phyloP scores from a whole-genome alignment of 192 early-diverging fungal species.

The Backusella psychrophila region DNA sequence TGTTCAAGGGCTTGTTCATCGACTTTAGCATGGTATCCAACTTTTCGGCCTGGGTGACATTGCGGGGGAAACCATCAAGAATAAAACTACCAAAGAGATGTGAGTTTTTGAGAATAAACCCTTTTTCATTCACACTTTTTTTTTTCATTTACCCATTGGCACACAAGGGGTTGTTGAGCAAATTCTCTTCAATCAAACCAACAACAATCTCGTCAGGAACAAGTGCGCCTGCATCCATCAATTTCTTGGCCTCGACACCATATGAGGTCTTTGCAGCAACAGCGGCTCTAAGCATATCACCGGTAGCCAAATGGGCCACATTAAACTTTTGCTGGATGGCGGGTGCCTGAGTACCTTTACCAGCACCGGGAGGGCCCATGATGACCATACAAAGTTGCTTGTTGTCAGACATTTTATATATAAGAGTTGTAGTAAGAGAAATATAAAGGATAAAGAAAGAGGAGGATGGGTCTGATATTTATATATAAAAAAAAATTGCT shows the following conservation, averaged over 20 bases:
- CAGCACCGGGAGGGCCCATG: slow-evolving; percentile 90
- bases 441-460: not conserved
- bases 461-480: not conserved
- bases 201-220: slow-evolving; percentile 99
- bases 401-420: not conserved
- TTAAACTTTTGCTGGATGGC: slow-evolving; percentile 93
- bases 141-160: slow-evolving; percentile 67
- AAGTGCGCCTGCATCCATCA: slow-evolving; percentile 99
- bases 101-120: not conserved
- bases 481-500: not conserved
- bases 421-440: not conserved
- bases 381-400: slow-evolving; percentile 70
- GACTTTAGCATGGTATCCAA: slow-evolving; percentile 91
- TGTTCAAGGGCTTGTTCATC: slow-evolving; percentile 75
- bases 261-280: slow-evolving; percentile 89
- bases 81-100: slow-evolving; percentile 71
- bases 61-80: slow-evolving; percentile 98
- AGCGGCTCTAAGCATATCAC: slow-evolving; percentile 98
- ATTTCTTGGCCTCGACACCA: slow-evolving; percentile 95
- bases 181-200: slow-evolving; percentile 94
- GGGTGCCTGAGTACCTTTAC: slow-evolving; percentile 85
- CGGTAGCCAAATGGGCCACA: slow-evolving; percentile 97
- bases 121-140: not conserved
- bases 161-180: slow-evolving; percentile 93
- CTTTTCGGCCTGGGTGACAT: slow-evolving; percentile 98